Evolutionary conservation across 306 rosid genomes (phyloP).

Genomic region (Citrullus mucosospermus): DNA sequence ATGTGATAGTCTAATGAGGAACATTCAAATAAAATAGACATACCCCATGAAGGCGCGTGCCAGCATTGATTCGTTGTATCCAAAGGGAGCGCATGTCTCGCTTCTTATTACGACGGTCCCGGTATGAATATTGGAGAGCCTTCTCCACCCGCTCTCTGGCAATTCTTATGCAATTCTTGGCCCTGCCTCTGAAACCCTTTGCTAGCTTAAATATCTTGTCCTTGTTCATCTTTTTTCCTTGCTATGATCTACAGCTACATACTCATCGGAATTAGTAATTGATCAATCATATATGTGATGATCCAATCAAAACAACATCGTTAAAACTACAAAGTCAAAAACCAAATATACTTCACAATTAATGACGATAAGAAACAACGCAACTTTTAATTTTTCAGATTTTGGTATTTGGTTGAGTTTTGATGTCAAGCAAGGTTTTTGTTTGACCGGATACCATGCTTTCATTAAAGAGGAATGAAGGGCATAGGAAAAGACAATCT

Average conservation of each 20-base stretch:
- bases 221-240: conserved; percentile 51
- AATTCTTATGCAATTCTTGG: conserved; percentile 90
- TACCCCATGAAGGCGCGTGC: conserved; percentile 86
- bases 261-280: not conserved
- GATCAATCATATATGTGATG: not conserved
- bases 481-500: no score
- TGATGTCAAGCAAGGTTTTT: no score
- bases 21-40: conserved; percentile 5
- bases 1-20: not conserved
- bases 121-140: conserved; percentile 92
- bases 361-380: not conserved
- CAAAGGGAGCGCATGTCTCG: conserved; percentile 94
- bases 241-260: conserved; percentile 10
- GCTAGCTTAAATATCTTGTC: conserved; percentile 77
- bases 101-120: conserved; percentile 95
- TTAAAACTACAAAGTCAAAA: not conserved
- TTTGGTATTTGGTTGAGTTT: not conserved
- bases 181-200: conserved; percentile 95
- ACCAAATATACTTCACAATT: not conserved
- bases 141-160: conserved; percentile 97
- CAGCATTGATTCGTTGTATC: conserved; percentile 92
- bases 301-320: not conserved
- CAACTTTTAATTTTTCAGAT: no score
- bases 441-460: no score
- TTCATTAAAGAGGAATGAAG: no score